These are phyloP conservation scores for Pichia paraexigua DNA, from an alignment of 805 yeast species.

Conservation along the genomic window DNA sequence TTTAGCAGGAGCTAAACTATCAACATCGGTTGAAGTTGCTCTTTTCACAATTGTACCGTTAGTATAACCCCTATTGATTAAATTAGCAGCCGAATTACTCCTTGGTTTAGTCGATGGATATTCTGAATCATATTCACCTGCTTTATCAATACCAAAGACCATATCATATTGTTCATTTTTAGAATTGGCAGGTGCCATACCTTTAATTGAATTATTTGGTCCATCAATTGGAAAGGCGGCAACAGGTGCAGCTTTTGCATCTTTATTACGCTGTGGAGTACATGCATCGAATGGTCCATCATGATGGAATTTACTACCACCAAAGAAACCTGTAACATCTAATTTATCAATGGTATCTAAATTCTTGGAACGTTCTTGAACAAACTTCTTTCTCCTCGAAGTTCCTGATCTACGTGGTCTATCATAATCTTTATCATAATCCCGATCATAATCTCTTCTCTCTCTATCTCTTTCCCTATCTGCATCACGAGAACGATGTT, in stretches of 20 bases:
- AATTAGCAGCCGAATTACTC: not conserved
- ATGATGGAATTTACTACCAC: slow-evolving; percentile 91
- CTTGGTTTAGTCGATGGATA: slow-evolving; percentile 19
- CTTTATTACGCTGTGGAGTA: slow-evolving; percentile 88
- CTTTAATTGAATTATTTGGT: slow-evolving; percentile 79
- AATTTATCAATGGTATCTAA: slow-evolving; percentile 91
- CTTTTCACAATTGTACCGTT: slow-evolving; percentile 26
- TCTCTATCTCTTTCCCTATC: slow-evolving; percentile 6
- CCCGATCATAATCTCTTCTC: slow-evolving; percentile 16
- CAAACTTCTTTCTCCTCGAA: slow-evolving; percentile 30
- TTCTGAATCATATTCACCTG: slow-evolving; percentile 40
- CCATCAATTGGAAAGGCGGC: slow-evolving; percentile 94
- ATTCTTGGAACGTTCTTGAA: slow-evolving; percentile 53
- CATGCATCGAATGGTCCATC: slow-evolving; percentile 99
- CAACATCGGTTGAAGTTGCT: slow-evolving; percentile 20
- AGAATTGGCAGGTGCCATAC: slow-evolving; percentile 46
- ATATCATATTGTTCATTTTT: slow-evolving; percentile 60
- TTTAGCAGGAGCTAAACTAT: slow-evolving; percentile 28
- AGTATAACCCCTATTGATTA: slow-evolving; percentile 15
- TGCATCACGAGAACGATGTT: slow-evolving; percentile 12
- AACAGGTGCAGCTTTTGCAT: slow-evolving; percentile 74
- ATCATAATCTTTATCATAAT: slow-evolving; percentile 15
- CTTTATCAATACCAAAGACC: slow-evolving; percentile 60
- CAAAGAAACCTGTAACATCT: slow-evolving; percentile 93
- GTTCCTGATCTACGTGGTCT: slow-evolving; percentile 22